Conservation (phyloP, 1,284 basidiomycete genomes). For the Marasmius sp. region DNA sequence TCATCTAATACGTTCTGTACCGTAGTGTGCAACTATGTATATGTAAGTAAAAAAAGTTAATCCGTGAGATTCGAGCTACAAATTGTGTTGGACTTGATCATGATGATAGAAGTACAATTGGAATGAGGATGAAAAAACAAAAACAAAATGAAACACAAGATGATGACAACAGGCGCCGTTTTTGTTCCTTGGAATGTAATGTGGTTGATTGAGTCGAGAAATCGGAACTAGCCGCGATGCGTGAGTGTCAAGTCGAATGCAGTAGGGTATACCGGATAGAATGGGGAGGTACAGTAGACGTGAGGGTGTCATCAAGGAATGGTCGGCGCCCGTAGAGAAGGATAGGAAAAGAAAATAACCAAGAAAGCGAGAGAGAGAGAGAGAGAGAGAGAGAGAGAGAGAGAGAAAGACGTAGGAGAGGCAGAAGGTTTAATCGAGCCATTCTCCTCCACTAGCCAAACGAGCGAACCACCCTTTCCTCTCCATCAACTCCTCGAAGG, state of each 20-base stretch:
- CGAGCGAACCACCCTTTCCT: slow-evolving; percentile 77
- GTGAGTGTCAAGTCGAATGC: background rate
- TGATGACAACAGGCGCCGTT: background rate
- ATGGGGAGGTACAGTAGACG: background rate
- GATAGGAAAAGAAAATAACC: background rate
- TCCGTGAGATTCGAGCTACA: background rate
- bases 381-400: background rate
- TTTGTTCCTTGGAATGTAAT: background rate
- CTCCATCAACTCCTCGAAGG: slow-evolving; percentile 70
- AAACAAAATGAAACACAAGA: background rate
- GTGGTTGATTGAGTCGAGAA: background rate
- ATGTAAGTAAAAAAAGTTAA: background rate
- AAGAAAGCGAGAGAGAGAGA: background rate
- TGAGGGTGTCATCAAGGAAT: background rate
- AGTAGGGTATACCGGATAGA: background rate
- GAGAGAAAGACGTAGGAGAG: background rate
- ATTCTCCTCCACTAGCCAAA: slow-evolving; percentile 86
- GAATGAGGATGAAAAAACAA: background rate
- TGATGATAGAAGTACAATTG: background rate
- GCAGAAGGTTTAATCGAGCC: slow-evolving; percentile 49
- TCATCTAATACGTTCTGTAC: background rate
- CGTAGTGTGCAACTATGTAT: background rate
- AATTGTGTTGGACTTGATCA: background rate
- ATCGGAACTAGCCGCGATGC: background rate
- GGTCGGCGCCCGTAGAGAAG: background rate